Base-by-base conservation (phyloP, 2,329 filamentous ascomycete species). In the Trichoderma sp. region DNA sequence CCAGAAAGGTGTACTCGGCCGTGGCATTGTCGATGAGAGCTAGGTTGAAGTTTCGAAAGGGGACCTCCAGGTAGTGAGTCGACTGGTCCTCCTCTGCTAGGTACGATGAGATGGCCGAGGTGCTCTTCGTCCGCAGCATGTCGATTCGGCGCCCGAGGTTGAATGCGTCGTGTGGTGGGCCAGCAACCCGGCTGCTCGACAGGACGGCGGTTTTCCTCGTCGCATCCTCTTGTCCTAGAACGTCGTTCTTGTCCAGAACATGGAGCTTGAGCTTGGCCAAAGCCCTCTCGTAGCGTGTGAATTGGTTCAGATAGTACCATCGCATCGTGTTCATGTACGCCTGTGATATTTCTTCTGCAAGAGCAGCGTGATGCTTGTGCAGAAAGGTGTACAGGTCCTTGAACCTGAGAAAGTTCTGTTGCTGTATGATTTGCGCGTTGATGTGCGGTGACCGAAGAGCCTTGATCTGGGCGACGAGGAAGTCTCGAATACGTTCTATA, bases 311-410 rank as follows among this genome's bases (percentile, higher is more conserved):
- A 74, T 98, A 98, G 74, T 99, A 99, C 95, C 95, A 99, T 61
- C 93, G 88, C 92, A 99, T 99, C 0, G 96, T 99, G 75, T 97
- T 97, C 80, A 96, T 89, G 73, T 99, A 99, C 3, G 96, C 95
- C 74, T 92, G 90, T 9, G 88, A 88, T 69, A 99, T 96, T 76
- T 99, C 92, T 61, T 93, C 89, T 9, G 92, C 92, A 6, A 99
- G 85, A n/a, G 86, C 83, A 1, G 90, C 81, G 72, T 98, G 93
- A 69, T 94, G 90, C 70, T 86, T 88, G 66, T 92, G 88, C 39
- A 99, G 82, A 73, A 98, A 99, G 6, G 86, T 83, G 77, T 89
- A 99, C 0, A 97, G 80, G 41, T 97, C 93, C 75, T 92, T 96
- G 79, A 93, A 96, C 71, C 87, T 89, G 56, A 97, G 80, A 71